phyloP scores from a whole-genome alignment of 306 rosid species.

The Acacia melanoxylon region DNA sequence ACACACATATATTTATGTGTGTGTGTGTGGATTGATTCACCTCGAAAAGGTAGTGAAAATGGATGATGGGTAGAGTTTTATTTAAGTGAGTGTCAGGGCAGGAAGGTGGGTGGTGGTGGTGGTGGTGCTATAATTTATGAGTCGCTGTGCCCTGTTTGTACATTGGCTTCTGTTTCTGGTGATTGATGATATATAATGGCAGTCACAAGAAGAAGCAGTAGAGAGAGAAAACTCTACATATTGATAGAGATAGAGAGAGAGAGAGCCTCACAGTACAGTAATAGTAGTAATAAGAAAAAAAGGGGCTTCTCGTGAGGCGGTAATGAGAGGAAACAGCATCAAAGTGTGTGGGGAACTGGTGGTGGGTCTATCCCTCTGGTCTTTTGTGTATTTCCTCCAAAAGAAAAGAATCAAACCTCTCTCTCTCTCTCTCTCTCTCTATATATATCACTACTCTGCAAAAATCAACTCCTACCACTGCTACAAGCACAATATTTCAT shows the following conservation, averaged over 20 bases:
- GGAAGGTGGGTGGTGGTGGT: conserved; percentile 38
- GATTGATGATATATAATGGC: conserved; percentile 38
- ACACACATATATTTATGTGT: neutral
- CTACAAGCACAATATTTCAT: conserved; percentile 33
- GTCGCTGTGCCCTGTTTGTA: conserved; percentile 37
- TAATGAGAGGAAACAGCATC: conserved; percentile 41
- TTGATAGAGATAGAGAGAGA: neutral
- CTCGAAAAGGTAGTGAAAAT: conserved; percentile 9
- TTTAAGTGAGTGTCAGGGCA: conserved; percentile 51
- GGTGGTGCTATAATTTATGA: conserved; percentile 53
- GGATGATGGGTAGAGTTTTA: conserved; percentile 19
- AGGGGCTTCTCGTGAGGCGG: conserved; percentile 12
- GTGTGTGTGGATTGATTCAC: neutral
- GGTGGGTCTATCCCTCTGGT: conserved; percentile 29
- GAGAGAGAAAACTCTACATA: neutral
- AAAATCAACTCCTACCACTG: conserved; percentile 26
- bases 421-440: too few species aligned
- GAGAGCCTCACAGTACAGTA: neutral
- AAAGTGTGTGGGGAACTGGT: conserved; percentile 29
- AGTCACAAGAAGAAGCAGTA: conserved; percentile 53
- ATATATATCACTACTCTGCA: conserved; percentile 15
- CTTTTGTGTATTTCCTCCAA: conserved; percentile 35
- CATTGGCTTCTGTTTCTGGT: conserved; percentile 40
- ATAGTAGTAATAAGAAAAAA: neutral
- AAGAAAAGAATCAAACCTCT: conserved; percentile 47